Base-by-base conservation (phyloP, 1,284 basidiomycete genomes). In the Ustilago tritici region DNA sequence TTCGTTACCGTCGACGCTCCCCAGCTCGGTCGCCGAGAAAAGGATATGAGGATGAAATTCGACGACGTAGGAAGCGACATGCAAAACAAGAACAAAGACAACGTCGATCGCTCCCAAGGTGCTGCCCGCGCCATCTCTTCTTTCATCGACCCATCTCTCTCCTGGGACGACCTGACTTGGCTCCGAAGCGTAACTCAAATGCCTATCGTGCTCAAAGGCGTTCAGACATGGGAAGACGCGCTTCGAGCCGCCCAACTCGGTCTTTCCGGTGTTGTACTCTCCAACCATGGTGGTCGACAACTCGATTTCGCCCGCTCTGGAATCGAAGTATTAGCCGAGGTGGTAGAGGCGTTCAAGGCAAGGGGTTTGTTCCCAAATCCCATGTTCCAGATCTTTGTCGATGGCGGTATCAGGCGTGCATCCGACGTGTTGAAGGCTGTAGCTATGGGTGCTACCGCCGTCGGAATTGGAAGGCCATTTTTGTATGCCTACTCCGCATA, bases 1-100 rank as follows among this genome's bases (percentile, higher is more conserved):
- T 93, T 94, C 85, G 88, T 97, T 56, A 97, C 95, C 0, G 95
- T 95, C 4, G 95, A 97, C 87, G 94, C 94, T 10, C 89, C 93
- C 6, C 91, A 93, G 15, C 89, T 93, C 2, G 93, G 94, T 5
- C 94, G 95, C 81, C 89, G 95, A 55, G 95, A 97, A 87, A 87
- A 90, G 57, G 95, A 97, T 81, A 86, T 89, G 82, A 81, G 89
- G n/a, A 82, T 85, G 76, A 78, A 78, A 52, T 78, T 78, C 91
- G 23, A 93, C 93, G n/a, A 90, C 35, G 86, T 87, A 60, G 85
- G 86, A 6, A 84, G 86, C 35, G 74, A 82, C 15, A 82, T 81
- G 32, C 86, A 87, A 47, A 87, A 84, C 23, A 84, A 85, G 34
- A 60, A 68, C 68, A 72, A 75, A 61, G 66, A 79, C 57, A 71